These are phyloP conservation scores for Candida railenensis DNA, from an alignment of 805 yeast species.

Conservation along the genomic window DNA sequence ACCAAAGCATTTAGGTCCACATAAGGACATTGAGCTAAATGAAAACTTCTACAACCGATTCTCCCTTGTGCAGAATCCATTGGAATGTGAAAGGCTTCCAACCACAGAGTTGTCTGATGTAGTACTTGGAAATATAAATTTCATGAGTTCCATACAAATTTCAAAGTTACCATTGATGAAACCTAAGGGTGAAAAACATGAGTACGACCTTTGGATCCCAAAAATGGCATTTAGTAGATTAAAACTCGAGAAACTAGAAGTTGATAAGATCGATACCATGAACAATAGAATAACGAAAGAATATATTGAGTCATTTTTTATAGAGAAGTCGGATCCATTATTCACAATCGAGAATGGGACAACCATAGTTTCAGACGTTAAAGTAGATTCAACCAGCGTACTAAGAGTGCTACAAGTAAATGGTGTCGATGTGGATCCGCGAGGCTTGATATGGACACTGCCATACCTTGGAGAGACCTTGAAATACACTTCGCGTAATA, in stretches of 20 bases:
- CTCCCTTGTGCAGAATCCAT: slow-evolving; percentile 17
- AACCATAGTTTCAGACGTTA: slow-evolving; percentile 4
- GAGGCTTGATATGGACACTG: slow-evolving; percentile 28
- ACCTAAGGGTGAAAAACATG: slow-evolving; percentile 9
- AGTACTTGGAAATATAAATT: slow-evolving; percentile 27
- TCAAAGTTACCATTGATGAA: slow-evolving; percentile 15
- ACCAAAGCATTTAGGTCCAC: slow-evolving; percentile 34
- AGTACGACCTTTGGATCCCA: slow-evolving; percentile 38
- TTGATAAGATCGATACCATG: slow-evolving; percentile 38
- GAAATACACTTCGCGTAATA: slow-evolving; percentile 12
- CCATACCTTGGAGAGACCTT: slow-evolving; percentile 20
- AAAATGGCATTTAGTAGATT: slow-evolving; percentile 43
- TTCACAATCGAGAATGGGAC: not conserved
- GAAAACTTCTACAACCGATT: slow-evolving; percentile 24
- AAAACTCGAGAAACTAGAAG: slow-evolving; percentile 43
- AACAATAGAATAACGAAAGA: slow-evolving; percentile 32
- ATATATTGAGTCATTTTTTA: slow-evolving; percentile 15
- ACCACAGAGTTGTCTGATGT: slow-evolving; percentile 26
- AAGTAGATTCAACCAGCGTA: slow-evolving; percentile 10
- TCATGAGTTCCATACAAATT: slow-evolving; percentile 22
- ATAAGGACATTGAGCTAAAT: slow-evolving; percentile 27
- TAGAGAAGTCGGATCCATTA: slow-evolving; percentile 1
- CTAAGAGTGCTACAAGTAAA: slow-evolving; percentile 31
- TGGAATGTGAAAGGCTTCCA: slow-evolving; percentile 26
- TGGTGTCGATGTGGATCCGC: slow-evolving; percentile 26